Percentiles rank a stretch among this genome's conserved stretches.
Evolutionary conservation across 345 rosid genomes (phyloP).

Genomic region (Eucalyptus pauciflora): DNA sequence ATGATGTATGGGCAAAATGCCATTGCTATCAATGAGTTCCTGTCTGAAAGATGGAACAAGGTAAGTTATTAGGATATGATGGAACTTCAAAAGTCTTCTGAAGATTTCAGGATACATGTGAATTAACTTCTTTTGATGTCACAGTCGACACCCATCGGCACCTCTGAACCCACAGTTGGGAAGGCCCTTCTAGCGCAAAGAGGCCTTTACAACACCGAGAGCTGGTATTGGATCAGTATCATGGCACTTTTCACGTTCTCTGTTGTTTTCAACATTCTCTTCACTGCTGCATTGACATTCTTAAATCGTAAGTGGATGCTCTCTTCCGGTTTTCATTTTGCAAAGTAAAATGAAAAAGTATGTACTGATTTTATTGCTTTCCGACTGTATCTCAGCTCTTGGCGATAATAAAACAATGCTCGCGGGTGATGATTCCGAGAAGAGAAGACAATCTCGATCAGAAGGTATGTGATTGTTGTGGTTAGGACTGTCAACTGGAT

Average conservation of each 20-base stretch:
- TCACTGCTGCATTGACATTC: constrained; percentile 29
- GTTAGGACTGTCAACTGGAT: background rate
- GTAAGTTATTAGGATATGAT: background rate
- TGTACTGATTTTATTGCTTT: background rate
- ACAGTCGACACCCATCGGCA: background rate
- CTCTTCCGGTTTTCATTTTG: background rate
- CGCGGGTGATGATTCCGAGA: background rate
- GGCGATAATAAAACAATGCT: background rate
- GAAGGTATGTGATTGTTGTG: background rate
- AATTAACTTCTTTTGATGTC: background rate
- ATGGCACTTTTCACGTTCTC: constrained; percentile 25
- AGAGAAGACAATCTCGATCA: background rate
- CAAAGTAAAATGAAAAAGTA: background rate
- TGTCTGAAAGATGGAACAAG: constrained; percentile 1
- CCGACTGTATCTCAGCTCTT: background rate
- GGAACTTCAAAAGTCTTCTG: background rate
- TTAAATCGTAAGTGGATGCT: constrained; percentile 32
- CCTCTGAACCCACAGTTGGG: constrained; percentile 5
- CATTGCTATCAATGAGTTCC: constrained; percentile 14
- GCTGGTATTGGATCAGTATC: constrained; percentile 67
- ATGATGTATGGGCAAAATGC: constrained; percentile 18
- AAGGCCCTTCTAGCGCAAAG: constrained; percentile 14
- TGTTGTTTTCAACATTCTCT: constrained; percentile 28
- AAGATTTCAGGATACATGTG: background rate
- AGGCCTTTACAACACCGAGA: constrained; percentile 30